phyloP scores from a whole-genome alignment of 805 yeast species.

The Lachancea sp. region DNA sequence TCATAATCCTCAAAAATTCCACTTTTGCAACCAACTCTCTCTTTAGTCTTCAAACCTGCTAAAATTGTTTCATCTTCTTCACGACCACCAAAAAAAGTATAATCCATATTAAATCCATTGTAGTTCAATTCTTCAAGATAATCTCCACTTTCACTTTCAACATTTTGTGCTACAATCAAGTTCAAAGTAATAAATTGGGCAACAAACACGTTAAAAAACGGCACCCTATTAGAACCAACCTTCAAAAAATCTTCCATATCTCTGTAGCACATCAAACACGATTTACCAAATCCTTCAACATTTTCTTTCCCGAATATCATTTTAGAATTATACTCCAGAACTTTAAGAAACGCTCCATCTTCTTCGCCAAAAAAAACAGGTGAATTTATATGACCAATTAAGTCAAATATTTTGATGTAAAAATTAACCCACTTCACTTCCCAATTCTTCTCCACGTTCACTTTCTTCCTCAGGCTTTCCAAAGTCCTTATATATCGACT shows the following conservation, averaged over 20 bases:
- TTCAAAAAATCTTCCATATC: background rate
- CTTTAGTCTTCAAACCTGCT: background rate
- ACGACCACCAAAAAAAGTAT: background rate
- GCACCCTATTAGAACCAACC: background rate
- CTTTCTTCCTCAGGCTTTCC: conserved; percentile 18
- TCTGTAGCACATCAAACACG: background rate
- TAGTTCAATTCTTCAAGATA: background rate
- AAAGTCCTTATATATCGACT: conserved; percentile 16
- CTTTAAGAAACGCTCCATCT: conserved; percentile 1
- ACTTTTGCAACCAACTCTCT: too few species aligned
- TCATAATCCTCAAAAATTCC: background rate
- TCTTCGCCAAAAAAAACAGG: background rate
- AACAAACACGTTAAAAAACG: conserved; percentile 12
- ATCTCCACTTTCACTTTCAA: background rate
- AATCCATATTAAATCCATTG: conserved; percentile 13
- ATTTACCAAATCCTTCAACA: background rate
- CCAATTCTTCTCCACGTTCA: conserved; percentile 22
- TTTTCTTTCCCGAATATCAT: background rate
- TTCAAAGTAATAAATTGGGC: conserved; percentile 15
- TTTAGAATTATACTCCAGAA: background rate
- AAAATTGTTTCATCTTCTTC: background rate
- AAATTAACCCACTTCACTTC: conserved; percentile 21
- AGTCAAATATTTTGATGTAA: conserved; percentile 16
- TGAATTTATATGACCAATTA: conserved; percentile 8
- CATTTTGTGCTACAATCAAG: conserved; percentile 8